A percentile compares a stretch with the other conserved stretches of the same genome.
Conservation (phyloP, 805 yeast genomes). For the Pichia exigua region DNA sequence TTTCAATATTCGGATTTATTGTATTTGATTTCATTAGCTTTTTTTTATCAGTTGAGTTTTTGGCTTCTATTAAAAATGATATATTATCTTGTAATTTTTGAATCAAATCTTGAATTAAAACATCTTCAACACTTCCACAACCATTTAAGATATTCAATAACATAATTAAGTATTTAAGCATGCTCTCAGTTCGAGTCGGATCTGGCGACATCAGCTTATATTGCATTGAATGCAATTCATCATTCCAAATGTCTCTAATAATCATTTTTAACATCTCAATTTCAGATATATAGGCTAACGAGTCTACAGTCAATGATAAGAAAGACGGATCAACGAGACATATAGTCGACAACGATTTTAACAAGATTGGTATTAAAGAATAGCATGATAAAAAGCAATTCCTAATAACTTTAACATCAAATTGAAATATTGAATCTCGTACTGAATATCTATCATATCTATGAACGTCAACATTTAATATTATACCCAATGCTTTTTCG, state of each 20-base stretch:
- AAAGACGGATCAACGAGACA: constrained; percentile 13
- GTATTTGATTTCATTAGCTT: neutral
- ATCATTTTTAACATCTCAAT: constrained; percentile 6
- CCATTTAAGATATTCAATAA: constrained; percentile 6
- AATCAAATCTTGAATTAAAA: constrained; percentile 5
- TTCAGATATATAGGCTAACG: constrained; percentile 14
- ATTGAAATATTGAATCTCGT: constrained; percentile 23
- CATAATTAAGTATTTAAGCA: constrained; percentile 12
- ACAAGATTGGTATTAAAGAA: constrained; percentile 28
- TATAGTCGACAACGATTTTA: constrained; percentile 25
- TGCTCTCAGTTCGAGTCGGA: constrained; percentile 12
- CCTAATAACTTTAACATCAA: constrained; percentile 26
- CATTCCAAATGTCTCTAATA: constrained; percentile 7
- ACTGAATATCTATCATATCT: constrained; percentile 27
- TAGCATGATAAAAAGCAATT: constrained; percentile 31
- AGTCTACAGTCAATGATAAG: constrained; percentile 7
- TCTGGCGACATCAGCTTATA: constrained; percentile 23
- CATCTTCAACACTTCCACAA: constrained; percentile 3
- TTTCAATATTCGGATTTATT: constrained; percentile 9
- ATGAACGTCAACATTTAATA: constrained; percentile 18
- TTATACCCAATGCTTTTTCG: constrained; percentile 34
- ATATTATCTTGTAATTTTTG: constrained; percentile 13
- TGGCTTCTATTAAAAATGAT: constrained; percentile 7
- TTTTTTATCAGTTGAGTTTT: constrained; percentile 8
- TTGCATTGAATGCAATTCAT: constrained; percentile 14